phyloP scores from a whole-genome alignment of 2,329 filamentous ascomycete species.

The Plenodomus tracheiphilus region DNA sequence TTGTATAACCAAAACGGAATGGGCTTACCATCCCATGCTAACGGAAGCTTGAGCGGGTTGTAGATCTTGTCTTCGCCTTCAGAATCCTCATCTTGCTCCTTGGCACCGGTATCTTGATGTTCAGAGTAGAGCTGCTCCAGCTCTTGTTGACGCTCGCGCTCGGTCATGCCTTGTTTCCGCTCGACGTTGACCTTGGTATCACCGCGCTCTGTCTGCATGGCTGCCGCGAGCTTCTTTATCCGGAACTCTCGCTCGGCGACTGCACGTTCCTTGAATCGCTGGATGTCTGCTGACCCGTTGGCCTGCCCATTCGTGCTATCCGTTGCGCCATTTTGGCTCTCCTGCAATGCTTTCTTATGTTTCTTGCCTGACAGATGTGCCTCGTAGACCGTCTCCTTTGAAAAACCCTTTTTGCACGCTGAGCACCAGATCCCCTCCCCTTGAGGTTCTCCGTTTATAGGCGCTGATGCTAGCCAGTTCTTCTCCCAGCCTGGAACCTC shows the following conservation, averaged over 20 bases:
- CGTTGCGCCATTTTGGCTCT: constrained; percentile 53
- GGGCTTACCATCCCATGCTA: constrained; percentile 98
- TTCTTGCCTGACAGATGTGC: constrained; percentile 89
- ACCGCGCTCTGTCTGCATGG: constrained; percentile 83
- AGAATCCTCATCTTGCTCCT: constrained; percentile 68
- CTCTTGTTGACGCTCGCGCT: constrained; percentile 91
- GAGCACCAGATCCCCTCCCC: constrained; percentile 81
- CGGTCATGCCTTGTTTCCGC: constrained; percentile 95
- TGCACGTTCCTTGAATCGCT: constrained; percentile 76
- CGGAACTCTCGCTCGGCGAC: constrained; percentile 88
- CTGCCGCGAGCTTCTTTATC: constrained; percentile 75
- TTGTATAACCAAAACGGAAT: constrained; percentile 99
- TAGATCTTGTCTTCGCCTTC: constrained; percentile 82
- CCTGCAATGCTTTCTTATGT: constrained; percentile 75
- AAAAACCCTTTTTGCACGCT: constrained; percentile 93
- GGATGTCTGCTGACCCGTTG: constrained; percentile 25
- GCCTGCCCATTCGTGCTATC: constrained; percentile 15
- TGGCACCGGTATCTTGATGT: constrained; percentile 57
- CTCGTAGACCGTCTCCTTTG: constrained; percentile 93
- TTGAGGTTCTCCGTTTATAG: constrained; percentile 54
- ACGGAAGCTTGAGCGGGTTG: constrained; percentile 92
- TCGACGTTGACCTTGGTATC: constrained; percentile 95
- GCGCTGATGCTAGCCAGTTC: constrained; percentile 42
- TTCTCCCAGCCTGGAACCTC: constrained; percentile 79
- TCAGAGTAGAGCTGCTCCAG: constrained; percentile 81